Percentiles rank a stretch among this genome's conserved stretches.
These are phyloP conservation scores for Boletus pseudopeckii DNA, from an alignment of 768 basidiomycete species.

Conservation along the genomic window DNA sequence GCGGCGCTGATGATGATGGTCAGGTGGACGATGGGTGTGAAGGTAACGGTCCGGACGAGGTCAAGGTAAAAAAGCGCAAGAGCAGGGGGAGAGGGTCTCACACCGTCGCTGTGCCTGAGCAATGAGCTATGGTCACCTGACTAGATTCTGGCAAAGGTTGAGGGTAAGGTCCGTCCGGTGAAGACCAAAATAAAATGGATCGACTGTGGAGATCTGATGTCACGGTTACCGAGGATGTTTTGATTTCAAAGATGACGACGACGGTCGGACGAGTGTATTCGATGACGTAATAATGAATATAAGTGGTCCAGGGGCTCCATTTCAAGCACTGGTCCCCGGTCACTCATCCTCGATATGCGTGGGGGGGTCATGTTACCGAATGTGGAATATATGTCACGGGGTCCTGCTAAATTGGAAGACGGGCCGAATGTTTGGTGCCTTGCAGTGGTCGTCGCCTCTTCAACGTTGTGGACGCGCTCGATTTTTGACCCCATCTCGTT, in stretches of 20 bases:
- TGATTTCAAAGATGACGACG: neutral
- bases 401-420: conserved; percentile 6
- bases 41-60: neutral
- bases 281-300: conserved; percentile 12
- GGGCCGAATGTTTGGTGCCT: neutral
- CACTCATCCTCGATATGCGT: neutral
- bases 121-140: no score
- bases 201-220: neutral
- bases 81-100: no score
- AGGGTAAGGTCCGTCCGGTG: conserved; percentile 14
- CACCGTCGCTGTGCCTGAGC: no score
- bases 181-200: neutral
- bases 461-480: conserved; percentile 11
- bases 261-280: neutral
- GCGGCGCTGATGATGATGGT: conserved; percentile 14
- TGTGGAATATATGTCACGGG: conserved; percentile 4
- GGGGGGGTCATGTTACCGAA: conserved; percentile 15
- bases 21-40: conserved; percentile 12
- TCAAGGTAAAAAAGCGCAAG: no score
- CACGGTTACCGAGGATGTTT: conserved; percentile 13
- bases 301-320: conserved; percentile 11
- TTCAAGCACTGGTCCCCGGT: conserved; percentile 11
- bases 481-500: conserved; percentile 1
- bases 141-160: no score
- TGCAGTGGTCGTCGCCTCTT: conserved; percentile 17